Conservation (phyloP, 2,329 filamentous ascomycete genomes). For the Fusarium sp. region DNA sequence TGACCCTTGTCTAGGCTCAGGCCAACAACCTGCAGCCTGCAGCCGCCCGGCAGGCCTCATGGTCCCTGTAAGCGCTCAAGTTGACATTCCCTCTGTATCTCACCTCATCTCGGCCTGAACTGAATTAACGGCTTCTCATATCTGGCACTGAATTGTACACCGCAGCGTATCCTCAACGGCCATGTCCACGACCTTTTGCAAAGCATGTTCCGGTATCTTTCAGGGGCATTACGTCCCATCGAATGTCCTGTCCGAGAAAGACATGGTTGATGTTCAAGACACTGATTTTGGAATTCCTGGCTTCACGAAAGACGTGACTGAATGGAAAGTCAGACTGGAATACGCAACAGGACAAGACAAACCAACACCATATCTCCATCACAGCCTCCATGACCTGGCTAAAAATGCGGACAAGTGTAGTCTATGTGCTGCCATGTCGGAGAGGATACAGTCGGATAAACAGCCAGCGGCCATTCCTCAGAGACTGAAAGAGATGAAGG, state of each 20-base stretch:
- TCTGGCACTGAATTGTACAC: neutral
- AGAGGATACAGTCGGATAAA: slow-evolving; percentile 4
- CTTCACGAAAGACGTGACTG: neutral
- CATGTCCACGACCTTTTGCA: slow-evolving; percentile 3
- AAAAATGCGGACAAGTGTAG: slow-evolving; percentile 15
- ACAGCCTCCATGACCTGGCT: slow-evolving; percentile 4
- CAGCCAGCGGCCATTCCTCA: neutral
- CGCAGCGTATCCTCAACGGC: neutral
- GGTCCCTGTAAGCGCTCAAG: neutral
- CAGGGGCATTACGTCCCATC: slow-evolving; percentile 15
- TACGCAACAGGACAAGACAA: neutral
- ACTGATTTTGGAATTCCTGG: neutral
- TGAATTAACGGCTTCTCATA: too few relatives aligned
- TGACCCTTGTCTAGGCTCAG: neutral
- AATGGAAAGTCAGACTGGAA: slow-evolving; percentile 19
- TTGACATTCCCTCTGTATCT: neutral
- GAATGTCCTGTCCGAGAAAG: neutral
- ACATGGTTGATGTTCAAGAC: neutral
- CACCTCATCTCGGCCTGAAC: neutral
- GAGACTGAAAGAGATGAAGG: neutral
- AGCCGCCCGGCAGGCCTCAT: neutral
- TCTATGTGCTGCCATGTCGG: slow-evolving; percentile 29
- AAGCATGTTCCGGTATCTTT: slow-evolving; percentile 20
- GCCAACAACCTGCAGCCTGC: neutral
- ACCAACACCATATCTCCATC: slow-evolving; percentile 8